Evolutionary conservation across 495 filamentous ascomycete genomes (phyloP), one percentile per base, ranked within the genome.

Genomic region (Trichoderma erinaceum): DNA sequence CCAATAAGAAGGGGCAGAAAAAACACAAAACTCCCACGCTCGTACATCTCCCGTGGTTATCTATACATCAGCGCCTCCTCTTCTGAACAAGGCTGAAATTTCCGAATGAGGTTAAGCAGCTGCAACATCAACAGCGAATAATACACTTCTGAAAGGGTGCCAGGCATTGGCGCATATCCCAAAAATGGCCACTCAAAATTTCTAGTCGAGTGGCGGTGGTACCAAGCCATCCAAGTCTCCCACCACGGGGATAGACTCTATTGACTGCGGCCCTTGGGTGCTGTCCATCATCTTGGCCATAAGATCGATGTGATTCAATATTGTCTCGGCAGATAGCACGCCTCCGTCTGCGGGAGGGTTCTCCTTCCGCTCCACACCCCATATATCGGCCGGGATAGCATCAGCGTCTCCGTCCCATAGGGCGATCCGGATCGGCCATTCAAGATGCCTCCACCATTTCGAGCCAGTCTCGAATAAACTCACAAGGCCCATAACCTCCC

Each of bases 391-490:
- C n/a, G 83, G 83, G 41, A 85, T 81, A 0, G 73, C 69, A 32
- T 68, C 72, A 18, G 71, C 70, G 27, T 74, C 73, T 41, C 79
- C 77, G 43, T 82, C 80, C 68, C 78, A 82, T 38, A 83, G 67
- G 1, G 80, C 83, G 69, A 86, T 81, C 25, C 77, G 78, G 69
- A 85, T 69, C 1, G 84, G 79, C 84, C 84, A 86, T 63, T 84
- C 82, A 65, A 86, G 78, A 68, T 82, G 82, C 12, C 79, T 78
- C 83, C 81, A 85, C 83, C 83, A 86, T 61, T 81, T 76, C 21
- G 80, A 78, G 35, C 82, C 79, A 6, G 75, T 75, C 68, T 82
- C 78, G 73, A 86, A 80, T 4, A 85, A 70, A 50, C 76, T 77
- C 21, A 82, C 77, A 21, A 86, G 83, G 10, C 84, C 84, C 64